phyloP scores from a whole-genome alignment of 2,329 filamentous ascomycete species.

The Aspergillus neoniger region DNA sequence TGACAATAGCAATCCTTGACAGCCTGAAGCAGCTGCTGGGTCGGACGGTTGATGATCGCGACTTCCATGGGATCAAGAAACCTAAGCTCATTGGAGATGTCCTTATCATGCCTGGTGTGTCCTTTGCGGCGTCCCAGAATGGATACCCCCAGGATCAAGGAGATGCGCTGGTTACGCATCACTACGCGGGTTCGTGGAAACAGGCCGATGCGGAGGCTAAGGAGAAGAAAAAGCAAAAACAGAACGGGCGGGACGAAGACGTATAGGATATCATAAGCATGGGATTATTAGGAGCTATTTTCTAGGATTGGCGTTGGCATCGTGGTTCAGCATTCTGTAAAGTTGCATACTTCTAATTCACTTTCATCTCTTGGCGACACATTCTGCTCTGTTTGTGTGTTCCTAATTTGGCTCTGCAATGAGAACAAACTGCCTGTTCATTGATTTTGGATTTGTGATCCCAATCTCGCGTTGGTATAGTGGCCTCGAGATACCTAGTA shows the following conservation, averaged over 20 bases:
- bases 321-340: too few relatives aligned
- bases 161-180: constrained; percentile 16
- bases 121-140: constrained; percentile 30
- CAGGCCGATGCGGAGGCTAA: constrained; percentile 21
- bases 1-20: constrained; percentile 26
- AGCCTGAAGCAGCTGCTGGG: constrained; percentile 21
- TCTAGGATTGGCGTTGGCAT: too few relatives aligned
- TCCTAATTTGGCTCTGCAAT: too few relatives aligned
- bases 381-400: too few relatives aligned
- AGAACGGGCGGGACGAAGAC: neutral
- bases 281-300: too few relatives aligned
- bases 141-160: constrained; percentile 20
- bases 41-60: constrained; percentile 24
- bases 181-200: constrained; percentile 25
- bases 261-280: too few relatives aligned
- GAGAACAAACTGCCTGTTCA: too few relatives aligned
- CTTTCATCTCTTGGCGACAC: too few relatives aligned
- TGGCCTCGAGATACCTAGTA: too few relatives aligned
- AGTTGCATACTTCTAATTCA: too few relatives aligned
- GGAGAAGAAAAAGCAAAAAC: constrained; percentile 18
- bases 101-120: constrained; percentile 27
- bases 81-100: constrained; percentile 30
- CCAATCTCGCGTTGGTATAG: too few relatives aligned
- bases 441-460: too few relatives aligned
- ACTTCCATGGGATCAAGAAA: constrained; percentile 24